Percentiles rank a stretch among this genome's conserved stretches.
Evolutionary conservation across 805 yeast genomes (phyloP).

Genomic region (Zygoascus flipseniorum): DNA sequence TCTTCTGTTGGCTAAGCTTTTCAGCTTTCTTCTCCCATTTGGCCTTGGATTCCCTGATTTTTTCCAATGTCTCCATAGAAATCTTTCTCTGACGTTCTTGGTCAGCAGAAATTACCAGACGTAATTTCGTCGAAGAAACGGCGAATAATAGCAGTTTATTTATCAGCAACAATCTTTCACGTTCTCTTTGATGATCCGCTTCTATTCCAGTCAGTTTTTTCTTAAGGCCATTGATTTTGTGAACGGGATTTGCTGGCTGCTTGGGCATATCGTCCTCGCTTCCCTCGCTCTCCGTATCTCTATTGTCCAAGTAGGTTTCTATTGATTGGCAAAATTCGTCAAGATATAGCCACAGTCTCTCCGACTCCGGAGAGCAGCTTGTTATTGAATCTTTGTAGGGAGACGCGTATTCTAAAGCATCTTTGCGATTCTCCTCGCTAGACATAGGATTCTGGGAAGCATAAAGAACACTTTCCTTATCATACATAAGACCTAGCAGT

Average conservation of each 20-base stretch:
- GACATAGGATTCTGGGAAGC: neutral
- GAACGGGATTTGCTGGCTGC: neutral
- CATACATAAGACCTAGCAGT: slow-evolving; percentile 22
- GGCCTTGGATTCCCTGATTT: slow-evolving; percentile 20
- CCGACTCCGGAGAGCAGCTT: slow-evolving; percentile 25
- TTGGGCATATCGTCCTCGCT: neutral
- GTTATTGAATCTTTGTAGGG: slow-evolving; percentile 22
- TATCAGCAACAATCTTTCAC: slow-evolving; percentile 21
- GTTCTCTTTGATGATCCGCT: slow-evolving; percentile 13
- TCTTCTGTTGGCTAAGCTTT: slow-evolving; percentile 18
- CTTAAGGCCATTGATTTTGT: neutral
- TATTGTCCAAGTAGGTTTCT: slow-evolving; percentile 11
- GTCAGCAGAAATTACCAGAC: slow-evolving; percentile 27
- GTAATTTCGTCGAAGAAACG: slow-evolving; percentile 28
- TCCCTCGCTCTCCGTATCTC: slow-evolving; percentile 4
- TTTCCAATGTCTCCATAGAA: slow-evolving; percentile 20
- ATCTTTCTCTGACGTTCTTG: slow-evolving; percentile 23
- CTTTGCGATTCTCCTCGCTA: slow-evolving; percentile 3
- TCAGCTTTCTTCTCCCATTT: slow-evolving; percentile 17
- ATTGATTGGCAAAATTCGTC: slow-evolving; percentile 17
- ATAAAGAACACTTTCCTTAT: neutral
- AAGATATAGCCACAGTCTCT: slow-evolving; percentile 26
- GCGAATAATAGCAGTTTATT: slow-evolving; percentile 22
- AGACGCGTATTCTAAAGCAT: neutral
- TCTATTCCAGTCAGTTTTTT: neutral